Evolutionary conservation across 2,329 filamentous ascomycete genomes (phyloP).

Genomic region (Lizonia empirigonia): DNA sequence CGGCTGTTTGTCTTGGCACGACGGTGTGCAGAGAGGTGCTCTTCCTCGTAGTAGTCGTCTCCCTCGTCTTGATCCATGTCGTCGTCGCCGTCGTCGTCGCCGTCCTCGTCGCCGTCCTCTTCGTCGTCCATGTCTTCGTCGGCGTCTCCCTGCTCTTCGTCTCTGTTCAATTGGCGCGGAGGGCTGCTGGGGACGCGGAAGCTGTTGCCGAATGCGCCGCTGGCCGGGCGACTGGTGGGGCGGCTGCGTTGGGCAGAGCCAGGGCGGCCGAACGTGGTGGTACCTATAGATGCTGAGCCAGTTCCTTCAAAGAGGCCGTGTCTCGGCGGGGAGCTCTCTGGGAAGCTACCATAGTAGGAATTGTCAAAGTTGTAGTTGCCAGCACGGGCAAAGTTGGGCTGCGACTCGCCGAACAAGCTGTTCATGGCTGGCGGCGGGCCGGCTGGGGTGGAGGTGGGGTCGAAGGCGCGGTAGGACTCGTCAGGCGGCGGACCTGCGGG

Average conservation of each 20-base stretch:
- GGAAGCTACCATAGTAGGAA: slow-evolving; percentile 26
- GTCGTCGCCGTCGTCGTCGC: slow-evolving; percentile 32
- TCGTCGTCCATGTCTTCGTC: slow-evolving; percentile 36
- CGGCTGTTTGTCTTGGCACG: slow-evolving; percentile 28
- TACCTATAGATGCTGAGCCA: slow-evolving; percentile 35
- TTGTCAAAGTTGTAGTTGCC: slow-evolving; percentile 27
- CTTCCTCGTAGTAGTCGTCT: slow-evolving; percentile 50
- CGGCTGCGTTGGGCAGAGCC: slow-evolving; percentile 36
- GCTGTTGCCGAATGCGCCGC: slow-evolving; percentile 30
- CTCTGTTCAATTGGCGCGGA: slow-evolving; percentile 22
- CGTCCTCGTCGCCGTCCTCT: slow-evolving; percentile 43
- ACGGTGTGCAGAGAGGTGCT: slow-evolving; percentile 53
- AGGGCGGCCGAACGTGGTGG: slow-evolving; percentile 37
- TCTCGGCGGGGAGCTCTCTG: slow-evolving; percentile 45
- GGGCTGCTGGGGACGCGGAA: slow-evolving; percentile 48
- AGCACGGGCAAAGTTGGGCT: slow-evolving; percentile 42
- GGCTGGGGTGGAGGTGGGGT: slow-evolving; percentile 61
- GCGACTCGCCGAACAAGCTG: slow-evolving; percentile 58
- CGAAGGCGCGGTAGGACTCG: slow-evolving; percentile 44
- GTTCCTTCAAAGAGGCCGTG: slow-evolving; percentile 34
- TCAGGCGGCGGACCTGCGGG: slow-evolving; percentile 63
- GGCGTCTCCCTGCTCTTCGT: slow-evolving; percentile 45
- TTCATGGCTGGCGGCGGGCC: slow-evolving; percentile 56
- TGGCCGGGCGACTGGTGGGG: slow-evolving; percentile 31
- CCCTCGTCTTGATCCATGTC: slow-evolving; percentile 49